Percentiles rank a stretch among this genome's conserved stretches.
Evolutionary conservation across 345 rosid species (phyloP).

Genomic region (Eucalyptus regnans): DNA sequence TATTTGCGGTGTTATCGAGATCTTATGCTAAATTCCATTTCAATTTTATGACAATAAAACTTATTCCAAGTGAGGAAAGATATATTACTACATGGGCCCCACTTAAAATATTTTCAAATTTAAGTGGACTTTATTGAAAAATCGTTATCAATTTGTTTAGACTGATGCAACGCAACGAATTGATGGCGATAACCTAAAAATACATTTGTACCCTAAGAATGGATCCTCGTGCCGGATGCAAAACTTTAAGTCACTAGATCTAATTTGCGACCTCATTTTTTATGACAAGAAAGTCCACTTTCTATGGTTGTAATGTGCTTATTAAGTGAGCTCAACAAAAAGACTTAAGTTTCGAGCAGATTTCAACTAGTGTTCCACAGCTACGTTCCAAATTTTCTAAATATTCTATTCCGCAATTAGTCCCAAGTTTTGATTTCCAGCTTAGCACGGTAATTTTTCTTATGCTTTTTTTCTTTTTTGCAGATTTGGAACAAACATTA

Average conservation of each 20-base stretch:
- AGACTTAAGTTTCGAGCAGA: too few species aligned
- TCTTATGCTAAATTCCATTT: neutral
- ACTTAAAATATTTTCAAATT: neutral
- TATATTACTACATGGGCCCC: neutral
- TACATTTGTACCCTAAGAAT: too few species aligned
- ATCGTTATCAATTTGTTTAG: neutral
- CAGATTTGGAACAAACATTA: neutral
- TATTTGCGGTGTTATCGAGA: neutral
- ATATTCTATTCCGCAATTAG: neutral
- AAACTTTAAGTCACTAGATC: neutral
- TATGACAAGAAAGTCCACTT: neutral
- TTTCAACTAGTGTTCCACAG: neutral
- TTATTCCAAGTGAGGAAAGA: fast-evolving
- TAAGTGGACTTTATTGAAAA: neutral
- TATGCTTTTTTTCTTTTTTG: neutral
- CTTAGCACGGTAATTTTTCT: neutral
- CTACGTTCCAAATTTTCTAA: neutral
- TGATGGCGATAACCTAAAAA: neutral
- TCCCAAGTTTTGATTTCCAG: neutral
- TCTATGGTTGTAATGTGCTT: too few species aligned
- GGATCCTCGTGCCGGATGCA: too few species aligned
- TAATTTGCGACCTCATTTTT: neutral
- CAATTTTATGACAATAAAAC: neutral
- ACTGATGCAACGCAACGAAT: fast-evolving
- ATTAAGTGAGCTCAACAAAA: neutral